Evolutionary conservation across 495 filamentous ascomycete species (phyloP).

Genomic region (Cercophora scortea): DNA sequence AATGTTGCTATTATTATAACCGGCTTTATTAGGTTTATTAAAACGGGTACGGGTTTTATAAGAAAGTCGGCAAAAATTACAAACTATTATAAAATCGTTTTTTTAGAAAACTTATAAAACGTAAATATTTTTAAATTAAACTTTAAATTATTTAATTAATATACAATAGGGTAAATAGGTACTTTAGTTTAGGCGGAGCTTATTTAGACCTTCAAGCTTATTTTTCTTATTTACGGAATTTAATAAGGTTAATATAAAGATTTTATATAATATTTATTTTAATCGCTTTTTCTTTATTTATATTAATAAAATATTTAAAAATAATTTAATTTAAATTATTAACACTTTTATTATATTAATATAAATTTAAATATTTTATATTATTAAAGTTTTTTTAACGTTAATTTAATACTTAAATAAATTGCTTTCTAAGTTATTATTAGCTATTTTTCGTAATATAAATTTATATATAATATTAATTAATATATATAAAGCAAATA

Average conservation of each 20-base stretch:
- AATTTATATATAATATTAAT: too few relatives aligned
- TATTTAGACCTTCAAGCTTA: not conserved
- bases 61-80: not conserved
- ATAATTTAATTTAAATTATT: too few relatives aligned
- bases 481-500: too few relatives aligned
- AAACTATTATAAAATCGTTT: not conserved
- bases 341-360: not conserved
- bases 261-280: not conserved
- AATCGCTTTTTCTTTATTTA: not conserved
- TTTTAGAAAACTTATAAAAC: not conserved
- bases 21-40: too few relatives aligned
- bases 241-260: not conserved
- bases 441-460: too few relatives aligned
- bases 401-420: too few relatives aligned
- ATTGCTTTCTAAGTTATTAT: not conserved
- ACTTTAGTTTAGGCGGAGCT: not conserved
- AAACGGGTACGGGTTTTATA: not conserved
- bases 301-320: too few relatives aligned
- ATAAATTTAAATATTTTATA: not conserved
- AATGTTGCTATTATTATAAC: not conserved
- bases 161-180: not conserved
- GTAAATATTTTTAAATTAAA: too few relatives aligned
- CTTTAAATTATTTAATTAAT: too few relatives aligned
- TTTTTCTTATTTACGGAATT: not conserved
- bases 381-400: too few relatives aligned